Base-by-base conservation (phyloP, 2,329 filamentous ascomycete genomes). In the Aureobasidium zeae region DNA sequence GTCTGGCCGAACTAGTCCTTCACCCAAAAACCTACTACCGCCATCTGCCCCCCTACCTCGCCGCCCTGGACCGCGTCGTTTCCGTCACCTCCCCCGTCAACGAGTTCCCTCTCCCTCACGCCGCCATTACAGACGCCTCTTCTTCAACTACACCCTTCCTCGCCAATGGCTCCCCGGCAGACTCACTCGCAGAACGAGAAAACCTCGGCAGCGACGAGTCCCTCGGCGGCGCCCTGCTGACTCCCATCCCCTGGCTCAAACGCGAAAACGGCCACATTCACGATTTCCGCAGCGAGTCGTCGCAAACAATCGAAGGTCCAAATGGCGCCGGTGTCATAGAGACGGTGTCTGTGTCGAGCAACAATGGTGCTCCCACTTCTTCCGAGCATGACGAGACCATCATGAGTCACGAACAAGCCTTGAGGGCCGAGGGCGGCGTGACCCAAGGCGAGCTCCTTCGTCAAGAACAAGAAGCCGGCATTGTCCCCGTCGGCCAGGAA, bases 61-160 rank as follows among this genome's bases (percentile, higher is more conserved):
- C 91, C 54, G 91, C 91, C 2, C 75, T 96, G 36, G 86, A 96
- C 60, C 81, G 91, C 45, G 82, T 94, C 16, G 79, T 95, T 17
- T 86, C 83, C 45, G 91, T 98, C 45, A 93, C 87, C 9, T 94
- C 86, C 26, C 76, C 80, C 19, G 77, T 80, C 15, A 80, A 83
- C 51, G 71, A 79, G 46, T 98, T 94, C 57, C 91, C 91, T 0
- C 75, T 96, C 1, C 86, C 85, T 1, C 75, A 78, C 0, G 56
- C 65, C 50, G 57, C 63, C 5, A 46, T 53, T 13, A 72, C 74
- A 39, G 64, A 63, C 63, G 24, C 42, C 2, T 31, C 13, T 21
- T n/a, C n/a, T n/a, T n/a, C n/a, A n/a, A n/a, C n/a, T n/a, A n/a
- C n/a, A n/a, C 50, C 61, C 58, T 61, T 71, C 41, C 62, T 71